These are phyloP conservation scores for Lactifluus pinguis DNA, from an alignment of 768 basidiomycete genomes.

Conservation along the genomic window DNA sequence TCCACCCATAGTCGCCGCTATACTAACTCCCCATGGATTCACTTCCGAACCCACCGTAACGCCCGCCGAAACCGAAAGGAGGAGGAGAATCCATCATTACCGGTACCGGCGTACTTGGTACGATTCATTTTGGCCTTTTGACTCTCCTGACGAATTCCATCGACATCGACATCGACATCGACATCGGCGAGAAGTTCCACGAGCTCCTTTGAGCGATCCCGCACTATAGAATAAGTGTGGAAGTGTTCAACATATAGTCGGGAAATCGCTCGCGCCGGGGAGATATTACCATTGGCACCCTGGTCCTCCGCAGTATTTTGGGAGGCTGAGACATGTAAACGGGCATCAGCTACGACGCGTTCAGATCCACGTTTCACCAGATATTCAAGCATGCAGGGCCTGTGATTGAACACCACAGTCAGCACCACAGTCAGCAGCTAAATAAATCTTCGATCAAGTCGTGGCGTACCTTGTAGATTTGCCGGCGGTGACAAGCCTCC, in stretches of 20 bases:
- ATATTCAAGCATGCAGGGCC: constrained; percentile 93
- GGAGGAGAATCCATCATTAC: constrained; percentile 74
- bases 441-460: not conserved
- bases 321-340: constrained; percentile 87
- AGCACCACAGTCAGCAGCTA: not conserved
- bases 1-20: constrained; percentile 33
- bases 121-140: constrained; percentile 89
- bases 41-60: constrained; percentile 68
- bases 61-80: constrained; percentile 44
- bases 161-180: constrained; percentile 41
- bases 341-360: constrained; percentile 94
- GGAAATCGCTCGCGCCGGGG: not conserved
- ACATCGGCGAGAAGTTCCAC: constrained; percentile 29
- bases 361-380: constrained; percentile 96
- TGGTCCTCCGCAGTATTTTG: constrained; percentile 98
- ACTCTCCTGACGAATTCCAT: constrained; percentile 41
- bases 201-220: too few species aligned
- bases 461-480: constrained; percentile 84
- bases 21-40: constrained; percentile 30
- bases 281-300: constrained; percentile 78
- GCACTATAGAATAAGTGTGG: not conserved
- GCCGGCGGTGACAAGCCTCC: constrained; percentile 99
- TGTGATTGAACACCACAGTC: constrained; percentile 25
- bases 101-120: constrained; percentile 81
- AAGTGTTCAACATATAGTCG: not conserved